These are phyloP conservation scores for Oryza glaberrima DNA, from an alignment of 176 grass and related monocot genomes.

Conservation along the genomic window DNA sequence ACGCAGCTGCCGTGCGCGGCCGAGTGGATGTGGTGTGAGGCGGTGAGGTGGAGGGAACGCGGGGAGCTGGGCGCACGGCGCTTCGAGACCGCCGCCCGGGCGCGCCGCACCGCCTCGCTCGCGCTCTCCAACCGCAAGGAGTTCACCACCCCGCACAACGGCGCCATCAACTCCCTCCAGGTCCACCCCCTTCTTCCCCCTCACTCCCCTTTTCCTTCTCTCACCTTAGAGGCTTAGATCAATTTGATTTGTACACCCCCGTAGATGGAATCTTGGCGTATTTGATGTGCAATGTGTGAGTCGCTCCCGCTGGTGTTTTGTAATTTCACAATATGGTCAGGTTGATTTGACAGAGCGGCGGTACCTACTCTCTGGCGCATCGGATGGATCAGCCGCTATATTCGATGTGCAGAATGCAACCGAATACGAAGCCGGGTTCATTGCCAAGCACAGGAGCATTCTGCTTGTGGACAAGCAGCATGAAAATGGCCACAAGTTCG, in stretches of 20 bases:
- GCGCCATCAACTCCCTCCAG: constrained; percentile 91
- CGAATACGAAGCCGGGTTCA: constrained; percentile 53
- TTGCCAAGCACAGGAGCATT: constrained; percentile 75
- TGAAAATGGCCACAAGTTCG: constrained; percentile 71
- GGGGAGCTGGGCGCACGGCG: constrained; percentile 52
- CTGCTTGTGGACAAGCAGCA: constrained; percentile 78
- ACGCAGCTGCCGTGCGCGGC: constrained; percentile 12
- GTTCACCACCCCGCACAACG: constrained; percentile 69
- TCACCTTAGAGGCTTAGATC: not conserved
- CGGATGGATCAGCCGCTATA: constrained; percentile 74
- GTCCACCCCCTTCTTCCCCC: constrained; percentile 28
- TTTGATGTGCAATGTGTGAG: not conserved
- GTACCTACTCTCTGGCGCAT: constrained; percentile 85
- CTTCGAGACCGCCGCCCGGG: constrained; percentile 51
- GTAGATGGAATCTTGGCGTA: not conserved
- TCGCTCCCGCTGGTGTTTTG: constrained; percentile 14
- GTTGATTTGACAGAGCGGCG: constrained; percentile 87
- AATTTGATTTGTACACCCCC: not conserved
- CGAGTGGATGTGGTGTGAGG: constrained; percentile 79
- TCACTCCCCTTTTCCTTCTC: not conserved
- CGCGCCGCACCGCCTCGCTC: constrained; percentile 60
- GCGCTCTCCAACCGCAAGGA: constrained; percentile 87
- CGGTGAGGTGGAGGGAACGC: constrained; percentile 68
- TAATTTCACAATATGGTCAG: constrained; percentile 70
- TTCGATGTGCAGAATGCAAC: constrained; percentile 70